phyloP scores from a whole-genome alignment of 306 rosid genomes.

The Geum urbanum region DNA sequence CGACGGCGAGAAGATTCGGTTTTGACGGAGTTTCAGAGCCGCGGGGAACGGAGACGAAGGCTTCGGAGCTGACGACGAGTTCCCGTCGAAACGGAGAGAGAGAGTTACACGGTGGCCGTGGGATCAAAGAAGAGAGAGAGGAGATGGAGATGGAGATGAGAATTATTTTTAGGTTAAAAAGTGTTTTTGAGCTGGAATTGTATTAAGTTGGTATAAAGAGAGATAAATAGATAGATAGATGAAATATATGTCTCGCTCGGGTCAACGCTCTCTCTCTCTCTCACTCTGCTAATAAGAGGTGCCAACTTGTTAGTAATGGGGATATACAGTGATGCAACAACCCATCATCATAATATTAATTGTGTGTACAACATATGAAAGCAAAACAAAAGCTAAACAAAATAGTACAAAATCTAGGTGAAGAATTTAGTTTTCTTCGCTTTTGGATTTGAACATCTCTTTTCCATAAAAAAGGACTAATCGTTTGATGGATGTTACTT shows the following conservation, averaged over 20 bases:
- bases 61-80: slow-evolving; percentile 18
- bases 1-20: slow-evolving; percentile 41
- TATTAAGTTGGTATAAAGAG: background rate
- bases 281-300: background rate
- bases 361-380: background rate
- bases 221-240: background rate
- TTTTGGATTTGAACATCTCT: no score
- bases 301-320: background rate
- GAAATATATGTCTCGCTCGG: background rate
- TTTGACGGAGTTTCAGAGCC: slow-evolving; percentile 14
- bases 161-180: slow-evolving; percentile 8
- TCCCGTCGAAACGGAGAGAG: slow-evolving; percentile 24
- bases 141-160: background rate
- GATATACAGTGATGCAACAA: background rate
- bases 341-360: background rate
- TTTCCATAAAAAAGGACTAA: no score
- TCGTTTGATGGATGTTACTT: no score
- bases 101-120: slow-evolving; percentile 30
- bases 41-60: slow-evolving; percentile 9
- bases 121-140: slow-evolving; percentile 10
- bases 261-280: slow-evolving; percentile 7
- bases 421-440: no score
- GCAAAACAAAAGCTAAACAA: no score
- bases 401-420: no score
- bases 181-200: background rate